Conservation (phyloP, 2,329 filamentous ascomycete genomes). For the Chaetomiaceae sp. region DNA sequence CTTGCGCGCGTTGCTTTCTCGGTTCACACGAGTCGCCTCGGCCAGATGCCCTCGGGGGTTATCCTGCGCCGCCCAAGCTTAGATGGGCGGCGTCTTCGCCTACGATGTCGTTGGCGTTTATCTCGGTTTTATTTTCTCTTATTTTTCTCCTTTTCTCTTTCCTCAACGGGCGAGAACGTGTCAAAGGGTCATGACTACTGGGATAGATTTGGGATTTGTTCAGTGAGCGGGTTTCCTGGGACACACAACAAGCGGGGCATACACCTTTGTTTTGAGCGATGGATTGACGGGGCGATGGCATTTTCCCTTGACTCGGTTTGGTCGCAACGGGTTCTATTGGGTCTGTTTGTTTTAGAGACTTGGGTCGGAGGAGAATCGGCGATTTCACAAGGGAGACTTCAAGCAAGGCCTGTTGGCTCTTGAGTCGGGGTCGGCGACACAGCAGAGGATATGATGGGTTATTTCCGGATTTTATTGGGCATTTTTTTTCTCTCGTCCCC, state of each 20-base stretch:
- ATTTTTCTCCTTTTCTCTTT: neutral
- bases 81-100: constrained; percentile 5
- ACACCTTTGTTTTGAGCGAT: neutral
- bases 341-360: neutral
- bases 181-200: constrained; percentile 1
- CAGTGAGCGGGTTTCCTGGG: constrained; percentile 4
- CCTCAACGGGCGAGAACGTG: neutral
- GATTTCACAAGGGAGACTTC: neutral
- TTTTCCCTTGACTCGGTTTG: constrained; percentile 3
- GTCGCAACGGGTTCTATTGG: neutral
- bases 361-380: constrained; percentile 2
- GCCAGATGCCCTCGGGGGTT: neutral
- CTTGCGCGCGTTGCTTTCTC: neutral
- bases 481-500: too few relatives aligned
- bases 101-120: constrained; percentile 1
- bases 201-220: constrained; percentile 12
- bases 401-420: too few relatives aligned
- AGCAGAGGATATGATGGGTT: too few relatives aligned
- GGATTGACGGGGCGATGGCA: neutral
- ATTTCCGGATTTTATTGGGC: too few relatives aligned
- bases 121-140: neutral
- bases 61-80: neutral
- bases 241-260: constrained; percentile 4
- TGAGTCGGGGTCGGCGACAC: neutral
- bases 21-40: neutral